Evolutionary conservation across 495 filamentous ascomycete genomes (phyloP).

Genomic region (Cryomyces minteri): DNA sequence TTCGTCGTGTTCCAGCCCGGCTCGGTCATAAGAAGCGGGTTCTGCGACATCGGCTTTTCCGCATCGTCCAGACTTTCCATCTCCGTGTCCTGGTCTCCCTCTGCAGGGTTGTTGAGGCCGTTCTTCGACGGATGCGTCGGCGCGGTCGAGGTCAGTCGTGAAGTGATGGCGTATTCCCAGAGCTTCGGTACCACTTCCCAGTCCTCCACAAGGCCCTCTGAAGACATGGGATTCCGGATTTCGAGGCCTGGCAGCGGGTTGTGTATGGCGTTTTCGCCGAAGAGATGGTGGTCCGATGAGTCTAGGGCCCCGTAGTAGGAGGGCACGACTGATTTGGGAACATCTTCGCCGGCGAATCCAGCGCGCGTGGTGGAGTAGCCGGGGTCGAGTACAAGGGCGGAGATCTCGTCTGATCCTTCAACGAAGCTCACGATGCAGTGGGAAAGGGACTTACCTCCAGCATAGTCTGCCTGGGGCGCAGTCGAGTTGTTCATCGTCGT

Average conservation of each 20-base stretch:
- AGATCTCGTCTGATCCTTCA: constrained; percentile 62
- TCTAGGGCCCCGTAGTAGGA: constrained; percentile 62
- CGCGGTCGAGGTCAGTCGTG: constrained; percentile 49
- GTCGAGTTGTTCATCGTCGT: neutral
- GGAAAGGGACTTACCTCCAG: neutral
- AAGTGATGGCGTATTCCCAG: constrained; percentile 79
- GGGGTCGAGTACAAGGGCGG: constrained; percentile 87
- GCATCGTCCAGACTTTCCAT: constrained; percentile 48
- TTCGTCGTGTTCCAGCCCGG: constrained; percentile 80
- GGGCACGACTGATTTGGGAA: constrained; percentile 80
- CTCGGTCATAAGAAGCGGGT: constrained; percentile 86
- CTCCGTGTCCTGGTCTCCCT: constrained; percentile 39
- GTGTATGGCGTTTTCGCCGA: constrained; percentile 75
- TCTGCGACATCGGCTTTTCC: constrained; percentile 71
- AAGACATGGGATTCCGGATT: constrained; percentile 74
- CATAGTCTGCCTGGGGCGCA: neutral
- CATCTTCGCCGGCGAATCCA: constrained; percentile 94
- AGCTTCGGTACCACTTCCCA: constrained; percentile 83
- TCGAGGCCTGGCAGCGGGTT: constrained; percentile 57
- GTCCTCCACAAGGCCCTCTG: constrained; percentile 84
- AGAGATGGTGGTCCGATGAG: constrained; percentile 42
- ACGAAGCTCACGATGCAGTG: too few species aligned
- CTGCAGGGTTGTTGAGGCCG: constrained; percentile 51
- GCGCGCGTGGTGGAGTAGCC: constrained; percentile 82
- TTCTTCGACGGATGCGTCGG: constrained; percentile 47